Conservation (phyloP, 192 early-diverging fungal genomes). For the Allomyces macrogynus region DNA sequence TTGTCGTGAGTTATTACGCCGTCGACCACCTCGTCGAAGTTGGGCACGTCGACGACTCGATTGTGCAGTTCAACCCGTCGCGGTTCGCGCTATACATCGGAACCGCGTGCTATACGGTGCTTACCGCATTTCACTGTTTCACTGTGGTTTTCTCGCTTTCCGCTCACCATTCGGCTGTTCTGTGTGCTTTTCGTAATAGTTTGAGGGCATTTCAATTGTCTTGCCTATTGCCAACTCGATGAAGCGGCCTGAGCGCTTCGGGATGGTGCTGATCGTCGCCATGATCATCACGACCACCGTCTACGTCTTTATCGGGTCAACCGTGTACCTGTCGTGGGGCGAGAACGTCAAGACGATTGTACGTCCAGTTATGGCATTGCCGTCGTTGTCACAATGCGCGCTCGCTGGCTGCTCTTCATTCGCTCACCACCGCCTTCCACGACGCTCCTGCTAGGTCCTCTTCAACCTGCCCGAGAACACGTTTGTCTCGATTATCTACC, state of each 20-base stretch:
- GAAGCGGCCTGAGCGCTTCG: conserved; percentile 29
- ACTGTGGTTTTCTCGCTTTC: no score
- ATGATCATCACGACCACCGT: conserved; percentile 21
- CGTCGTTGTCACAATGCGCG: no score
- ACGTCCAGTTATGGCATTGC: no score
- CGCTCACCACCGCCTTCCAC: no score
- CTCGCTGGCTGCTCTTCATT: no score
- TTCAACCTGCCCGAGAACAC: conserved; percentile 38
- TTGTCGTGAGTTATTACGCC: conserved; percentile 38
- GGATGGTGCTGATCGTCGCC: conserved; percentile 19
- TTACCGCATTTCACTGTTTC: no score
- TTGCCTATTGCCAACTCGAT: conserved; percentile 34
- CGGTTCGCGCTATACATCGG: conserved; percentile 45
- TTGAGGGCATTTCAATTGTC: conserved; percentile 38
- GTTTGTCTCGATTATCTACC: conserved; percentile 33
- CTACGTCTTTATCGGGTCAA: conserved; percentile 21
- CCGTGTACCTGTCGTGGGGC: conserved; percentile 48
- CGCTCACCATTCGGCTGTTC: no score
- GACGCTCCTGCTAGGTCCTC: conserved; percentile 14
- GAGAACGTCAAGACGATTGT: conserved; percentile 42
- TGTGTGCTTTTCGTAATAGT: conserved; percentile 1
- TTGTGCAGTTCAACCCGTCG: conserved; percentile 34
- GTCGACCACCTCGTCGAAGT: conserved; percentile 17
- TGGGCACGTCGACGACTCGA: conserved; percentile 19
- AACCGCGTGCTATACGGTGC: conserved; percentile 13